Conservation (phyloP, 208 protist genomes). For the Trypanosomatidae sp. region DNA sequence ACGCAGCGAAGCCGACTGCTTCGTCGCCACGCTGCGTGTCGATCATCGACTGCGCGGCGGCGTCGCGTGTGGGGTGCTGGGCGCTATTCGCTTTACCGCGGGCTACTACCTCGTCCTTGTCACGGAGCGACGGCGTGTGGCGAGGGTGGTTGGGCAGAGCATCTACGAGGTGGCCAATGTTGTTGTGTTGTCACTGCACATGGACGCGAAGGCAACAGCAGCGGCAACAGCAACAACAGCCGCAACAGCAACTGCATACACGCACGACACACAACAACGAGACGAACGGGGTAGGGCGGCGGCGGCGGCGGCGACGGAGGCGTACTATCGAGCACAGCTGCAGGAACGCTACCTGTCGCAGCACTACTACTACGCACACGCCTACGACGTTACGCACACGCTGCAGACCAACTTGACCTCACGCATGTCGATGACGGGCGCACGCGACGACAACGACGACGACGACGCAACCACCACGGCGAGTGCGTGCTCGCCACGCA, state of each 20-base stretch:
- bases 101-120: conserved; percentile 90
- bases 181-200: conserved; percentile 22
- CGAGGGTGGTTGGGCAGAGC: conserved; percentile 66
- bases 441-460: conserved; percentile 3
- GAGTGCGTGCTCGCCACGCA: no score
- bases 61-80: conserved; percentile 35
- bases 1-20: conserved; percentile 12
- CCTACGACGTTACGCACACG: conserved; percentile 92
- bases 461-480: no score
- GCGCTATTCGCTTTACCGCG: conserved; percentile 85
- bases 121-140: conserved; percentile 63
- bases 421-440: background rate
- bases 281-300: background rate
- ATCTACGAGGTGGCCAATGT: conserved; percentile 87
- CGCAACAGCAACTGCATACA: background rate
- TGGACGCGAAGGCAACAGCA: conserved; percentile 1
- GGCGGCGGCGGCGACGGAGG: background rate
- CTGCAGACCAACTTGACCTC: conserved; percentile 90
- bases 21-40: conserved; percentile 12
- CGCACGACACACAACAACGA: background rate
- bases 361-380: conserved; percentile 93
- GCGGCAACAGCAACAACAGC: no score
- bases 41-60: conserved; percentile 5
- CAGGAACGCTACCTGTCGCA: conserved; percentile 62
- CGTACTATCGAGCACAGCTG: background rate